These are phyloP conservation scores for Pythium angustatum DNA, from an alignment of 352 stramenopile species.

Conservation along the genomic window DNA sequence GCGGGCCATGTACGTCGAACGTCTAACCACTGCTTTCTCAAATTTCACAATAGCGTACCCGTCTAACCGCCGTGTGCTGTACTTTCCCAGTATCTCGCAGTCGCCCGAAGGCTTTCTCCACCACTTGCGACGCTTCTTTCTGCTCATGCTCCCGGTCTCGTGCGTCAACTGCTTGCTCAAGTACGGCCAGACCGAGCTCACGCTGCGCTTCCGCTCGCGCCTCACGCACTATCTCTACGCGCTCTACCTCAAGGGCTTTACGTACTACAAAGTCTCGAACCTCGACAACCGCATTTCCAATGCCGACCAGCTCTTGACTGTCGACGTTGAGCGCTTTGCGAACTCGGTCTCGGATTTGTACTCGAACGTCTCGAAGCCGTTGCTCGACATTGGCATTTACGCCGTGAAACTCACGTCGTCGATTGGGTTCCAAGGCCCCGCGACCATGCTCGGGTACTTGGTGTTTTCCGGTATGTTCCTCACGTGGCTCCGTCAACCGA, in stretches of 20 bases:
- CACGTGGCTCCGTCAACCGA: constrained; percentile 55
- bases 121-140: constrained; percentile 72
- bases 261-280: constrained; percentile 92
- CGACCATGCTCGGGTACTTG: constrained; percentile 63
- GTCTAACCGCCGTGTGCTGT: not conserved
- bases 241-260: constrained; percentile 87
- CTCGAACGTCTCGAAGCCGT: constrained; percentile 85
- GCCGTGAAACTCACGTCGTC: constrained; percentile 59
- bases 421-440: constrained; percentile 74
- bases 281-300: constrained; percentile 88
- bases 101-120: constrained; percentile 61
- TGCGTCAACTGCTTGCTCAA: constrained; percentile 84
- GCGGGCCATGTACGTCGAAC: constrained; percentile 54
- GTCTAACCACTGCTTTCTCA: not conserved
- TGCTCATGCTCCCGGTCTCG: constrained; percentile 76
- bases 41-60: not conserved
- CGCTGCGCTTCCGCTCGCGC: constrained; percentile 79
- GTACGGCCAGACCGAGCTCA: constrained; percentile 80
- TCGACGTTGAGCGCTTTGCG: constrained; percentile 85
- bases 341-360: constrained; percentile 87
- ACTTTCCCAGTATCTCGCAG: constrained; percentile 51
- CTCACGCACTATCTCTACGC: constrained; percentile 81
- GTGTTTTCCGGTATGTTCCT: constrained; percentile 49
- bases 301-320: constrained; percentile 84
- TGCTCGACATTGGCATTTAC: constrained; percentile 86